Percentiles rank a stretch among this genome's conserved stretches.
phyloP scores from a whole-genome alignment of 2,329 filamentous ascomycete species.

The Catunica adiposa region DNA sequence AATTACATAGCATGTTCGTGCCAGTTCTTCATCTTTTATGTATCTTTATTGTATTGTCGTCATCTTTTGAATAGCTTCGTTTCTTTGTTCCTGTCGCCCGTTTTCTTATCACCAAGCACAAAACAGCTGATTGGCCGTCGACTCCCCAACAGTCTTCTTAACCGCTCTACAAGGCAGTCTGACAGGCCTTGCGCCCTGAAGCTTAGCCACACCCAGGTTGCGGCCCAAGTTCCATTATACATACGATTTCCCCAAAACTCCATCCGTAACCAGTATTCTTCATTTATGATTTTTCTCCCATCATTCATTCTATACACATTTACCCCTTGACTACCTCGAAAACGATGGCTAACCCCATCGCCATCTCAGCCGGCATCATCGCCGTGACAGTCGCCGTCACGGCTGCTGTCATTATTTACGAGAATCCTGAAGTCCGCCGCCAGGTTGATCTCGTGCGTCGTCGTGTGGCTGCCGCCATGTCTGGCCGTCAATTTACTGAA shows the following conservation, averaged over 20 bases:
- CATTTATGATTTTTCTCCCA: not conserved
- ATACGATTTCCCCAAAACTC: not conserved
- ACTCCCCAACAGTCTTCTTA: not conserved
- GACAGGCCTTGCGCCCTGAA: not conserved
- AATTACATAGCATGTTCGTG: too few species aligned
- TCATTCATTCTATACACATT: not conserved
- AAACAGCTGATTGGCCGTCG: not conserved
- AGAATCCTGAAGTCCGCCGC: conserved; percentile 45
- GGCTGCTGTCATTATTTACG: conserved; percentile 44
- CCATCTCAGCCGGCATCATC: conserved; percentile 40
- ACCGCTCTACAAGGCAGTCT: not conserved
- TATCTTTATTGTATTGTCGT: too few species aligned
- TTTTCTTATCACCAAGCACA: not conserved
- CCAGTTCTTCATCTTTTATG: too few species aligned
- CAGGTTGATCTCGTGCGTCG: conserved; percentile 45
- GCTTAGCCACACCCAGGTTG: not conserved
- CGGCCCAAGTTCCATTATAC: not conserved
- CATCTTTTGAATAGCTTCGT: too few species aligned
- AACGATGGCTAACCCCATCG: conserved; percentile 30
- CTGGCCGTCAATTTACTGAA: conserved; percentile 30
- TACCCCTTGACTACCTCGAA: not conserved
- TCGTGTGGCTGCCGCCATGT: conserved; percentile 40
- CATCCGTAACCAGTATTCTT: not conserved
- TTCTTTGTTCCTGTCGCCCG: not conserved
- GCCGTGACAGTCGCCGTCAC: conserved; percentile 41